These are phyloP conservation scores for Hypoxylon cercidicola DNA, from an alignment of 495 filamentous ascomycete species.

Conservation along the genomic window DNA sequence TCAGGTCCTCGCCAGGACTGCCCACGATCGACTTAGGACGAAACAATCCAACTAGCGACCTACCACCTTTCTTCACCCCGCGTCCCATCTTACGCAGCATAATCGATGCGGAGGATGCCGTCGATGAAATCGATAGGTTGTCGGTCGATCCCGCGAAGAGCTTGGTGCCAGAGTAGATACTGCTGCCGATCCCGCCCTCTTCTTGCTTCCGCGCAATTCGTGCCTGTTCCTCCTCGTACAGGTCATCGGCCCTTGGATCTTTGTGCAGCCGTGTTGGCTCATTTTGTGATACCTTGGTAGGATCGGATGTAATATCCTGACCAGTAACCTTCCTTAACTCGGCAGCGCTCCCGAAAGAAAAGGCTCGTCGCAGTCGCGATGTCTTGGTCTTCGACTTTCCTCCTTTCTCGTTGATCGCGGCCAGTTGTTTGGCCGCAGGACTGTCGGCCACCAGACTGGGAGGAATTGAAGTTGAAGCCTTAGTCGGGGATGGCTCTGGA, in stretches of 20 bases:
- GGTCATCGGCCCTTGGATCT: slow-evolving; percentile 77
- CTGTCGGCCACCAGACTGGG: slow-evolving; percentile 56
- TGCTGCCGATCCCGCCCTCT: slow-evolving; percentile 87
- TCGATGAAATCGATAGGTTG: slow-evolving; percentile 96
- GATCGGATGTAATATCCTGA: slow-evolving; percentile 65
- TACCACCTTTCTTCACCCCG: slow-evolving; percentile 90
- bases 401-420: slow-evolving; percentile 79
- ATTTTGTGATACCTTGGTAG: slow-evolving; percentile 58
- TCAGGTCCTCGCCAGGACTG: slow-evolving; percentile 72
- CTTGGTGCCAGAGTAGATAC: slow-evolving; percentile 90
- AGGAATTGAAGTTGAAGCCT: slow-evolving; percentile 47
- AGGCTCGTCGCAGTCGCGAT: slow-evolving; percentile 88
- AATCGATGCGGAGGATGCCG: slow-evolving; percentile 95
- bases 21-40: slow-evolving; percentile 92
- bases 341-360: slow-evolving; percentile 96
- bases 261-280: slow-evolving; percentile 76
- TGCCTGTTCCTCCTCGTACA: slow-evolving; percentile 77
- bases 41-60: slow-evolving; percentile 94
- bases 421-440: slow-evolving; percentile 80
- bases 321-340: slow-evolving; percentile 80
- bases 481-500: slow-evolving; percentile 49
- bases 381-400: slow-evolving; percentile 81
- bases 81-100: slow-evolving; percentile 99
- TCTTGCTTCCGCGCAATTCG: slow-evolving; percentile 92
- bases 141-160: slow-evolving; percentile 94